Percentiles rank a stretch among this genome's conserved stretches.
Evolutionary conservation across 257 asterid genomes (phyloP).

Genomic region (Mentha longifolia): DNA sequence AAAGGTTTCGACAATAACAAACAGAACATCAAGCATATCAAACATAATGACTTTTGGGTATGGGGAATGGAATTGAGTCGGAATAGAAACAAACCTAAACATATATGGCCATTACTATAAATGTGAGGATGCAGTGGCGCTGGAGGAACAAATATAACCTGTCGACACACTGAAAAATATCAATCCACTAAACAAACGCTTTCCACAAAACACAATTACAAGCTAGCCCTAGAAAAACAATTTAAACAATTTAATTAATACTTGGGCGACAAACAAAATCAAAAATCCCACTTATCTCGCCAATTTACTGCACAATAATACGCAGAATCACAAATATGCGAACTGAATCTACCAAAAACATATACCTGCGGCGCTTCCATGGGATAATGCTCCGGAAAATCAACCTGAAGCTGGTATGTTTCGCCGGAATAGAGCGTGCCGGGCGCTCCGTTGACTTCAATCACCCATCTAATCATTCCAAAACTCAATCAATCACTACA

Average conservation of each 20-base stretch:
- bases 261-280: not conserved
- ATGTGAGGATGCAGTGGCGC: slow-evolving; percentile 91
- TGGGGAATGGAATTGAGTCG: not conserved
- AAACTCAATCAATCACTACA: slow-evolving; percentile 11
- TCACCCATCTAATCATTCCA: slow-evolving; percentile 56
- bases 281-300: slow-evolving; percentile 1
- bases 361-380: slow-evolving; percentile 78
- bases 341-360: not conserved
- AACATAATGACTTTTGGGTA: not conserved
- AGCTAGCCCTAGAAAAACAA: slow-evolving; percentile 31
- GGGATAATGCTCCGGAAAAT: slow-evolving; percentile 77
- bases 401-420: slow-evolving; percentile 69
- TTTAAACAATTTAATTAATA: not conserved
- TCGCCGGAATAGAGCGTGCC: slow-evolving; percentile 65
- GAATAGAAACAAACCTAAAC: slow-evolving; percentile 62
- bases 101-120: slow-evolving; percentile 92
- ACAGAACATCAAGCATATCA: not conserved
- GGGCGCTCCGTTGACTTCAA: slow-evolving; percentile 70
- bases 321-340: not conserved
- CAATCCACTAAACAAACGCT: not conserved
- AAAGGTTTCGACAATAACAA: slow-evolving; percentile 3
- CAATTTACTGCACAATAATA: slow-evolving; percentile 1
- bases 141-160: slow-evolving; percentile 76
- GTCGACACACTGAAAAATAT: slow-evolving; percentile 26
- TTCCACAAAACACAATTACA: not conserved